Evolutionary conservation across 805 yeast genomes (phyloP).

Genomic region (Debaryomyces castellii): DNA sequence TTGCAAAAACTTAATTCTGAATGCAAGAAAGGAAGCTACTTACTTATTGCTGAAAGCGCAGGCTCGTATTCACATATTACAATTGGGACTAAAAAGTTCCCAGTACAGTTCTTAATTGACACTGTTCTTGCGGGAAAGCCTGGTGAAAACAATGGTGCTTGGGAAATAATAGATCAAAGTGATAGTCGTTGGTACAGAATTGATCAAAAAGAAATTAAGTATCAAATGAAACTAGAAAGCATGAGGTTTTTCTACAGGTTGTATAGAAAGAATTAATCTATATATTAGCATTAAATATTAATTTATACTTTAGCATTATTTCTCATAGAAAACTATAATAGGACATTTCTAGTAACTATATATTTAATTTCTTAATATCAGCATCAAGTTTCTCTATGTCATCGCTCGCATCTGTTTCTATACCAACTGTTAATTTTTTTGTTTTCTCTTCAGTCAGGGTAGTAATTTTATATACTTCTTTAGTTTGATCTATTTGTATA

Average conservation of each 20-base stretch:
- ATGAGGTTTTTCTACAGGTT: constrained; percentile 84
- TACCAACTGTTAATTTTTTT: no score
- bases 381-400: background rate
- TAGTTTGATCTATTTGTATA: background rate
- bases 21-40: constrained; percentile 57
- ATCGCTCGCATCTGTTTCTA: no score
- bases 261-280: constrained; percentile 51
- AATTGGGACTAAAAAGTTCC: constrained; percentile 75
- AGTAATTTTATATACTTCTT: no score
- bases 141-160: constrained; percentile 45
- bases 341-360: no score
- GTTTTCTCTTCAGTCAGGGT: no score
- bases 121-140: constrained; percentile 60
- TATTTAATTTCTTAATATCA: constrained; percentile 18
- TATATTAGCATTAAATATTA: background rate
- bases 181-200: constrained; percentile 84
- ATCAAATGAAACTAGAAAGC: constrained; percentile 71
- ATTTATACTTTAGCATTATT: background rate
- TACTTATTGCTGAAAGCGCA: constrained; percentile 82
- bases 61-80: constrained; percentile 84
- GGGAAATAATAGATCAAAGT: constrained; percentile 64
- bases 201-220: constrained; percentile 48
- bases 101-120: constrained; percentile 78
- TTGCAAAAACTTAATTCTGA: constrained; percentile 50
- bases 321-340: no score